A percentile compares a stretch with the other conserved stretches of the same genome.
These are phyloP conservation scores for Diplocarpon rosae DNA, from an alignment of 2,329 filamentous ascomycete genomes.

Conservation along the genomic window DNA sequence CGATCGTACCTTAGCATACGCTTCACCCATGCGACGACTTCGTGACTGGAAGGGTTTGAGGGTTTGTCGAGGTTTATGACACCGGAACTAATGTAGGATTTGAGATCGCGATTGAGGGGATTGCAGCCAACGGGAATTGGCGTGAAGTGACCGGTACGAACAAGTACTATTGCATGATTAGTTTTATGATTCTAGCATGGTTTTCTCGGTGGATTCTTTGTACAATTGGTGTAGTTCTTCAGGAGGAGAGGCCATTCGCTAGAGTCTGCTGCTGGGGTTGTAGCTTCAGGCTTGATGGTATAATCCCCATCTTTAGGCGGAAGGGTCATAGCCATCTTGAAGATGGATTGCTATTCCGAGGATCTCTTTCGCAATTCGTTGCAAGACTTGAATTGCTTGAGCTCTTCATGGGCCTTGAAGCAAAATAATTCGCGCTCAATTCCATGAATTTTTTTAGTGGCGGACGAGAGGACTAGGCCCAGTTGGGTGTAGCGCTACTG, in stretches of 20 bases:
- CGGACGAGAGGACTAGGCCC: background rate
- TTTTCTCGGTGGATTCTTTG: constrained; percentile 28
- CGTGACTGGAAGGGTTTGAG: constrained; percentile 94
- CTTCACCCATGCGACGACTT: constrained; percentile 99
- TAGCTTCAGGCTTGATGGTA: constrained; percentile 84
- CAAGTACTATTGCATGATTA: constrained; percentile 51
- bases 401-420: constrained; percentile 6
- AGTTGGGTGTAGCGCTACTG: background rate
- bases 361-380: constrained; percentile 8
- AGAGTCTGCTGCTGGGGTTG: constrained; percentile 68
- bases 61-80: constrained; percentile 98
- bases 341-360: constrained; percentile 10
- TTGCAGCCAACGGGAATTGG: constrained; percentile 89
- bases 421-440: constrained; percentile 8
- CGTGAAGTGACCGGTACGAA: constrained; percentile 92
- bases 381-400: background rate
- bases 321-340: constrained; percentile 37
- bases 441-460: constrained; percentile 7
- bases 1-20: constrained; percentile 69
- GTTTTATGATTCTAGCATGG: background rate
- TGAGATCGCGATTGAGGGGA: constrained; percentile 86
- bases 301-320: constrained; percentile 55
- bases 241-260: constrained; percentile 87
- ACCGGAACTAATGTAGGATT: constrained; percentile 92
- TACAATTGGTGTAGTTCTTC: constrained; percentile 92